Conservation (phyloP, 2,329 filamentous ascomycete species). For the Neonectria ditissima region DNA sequence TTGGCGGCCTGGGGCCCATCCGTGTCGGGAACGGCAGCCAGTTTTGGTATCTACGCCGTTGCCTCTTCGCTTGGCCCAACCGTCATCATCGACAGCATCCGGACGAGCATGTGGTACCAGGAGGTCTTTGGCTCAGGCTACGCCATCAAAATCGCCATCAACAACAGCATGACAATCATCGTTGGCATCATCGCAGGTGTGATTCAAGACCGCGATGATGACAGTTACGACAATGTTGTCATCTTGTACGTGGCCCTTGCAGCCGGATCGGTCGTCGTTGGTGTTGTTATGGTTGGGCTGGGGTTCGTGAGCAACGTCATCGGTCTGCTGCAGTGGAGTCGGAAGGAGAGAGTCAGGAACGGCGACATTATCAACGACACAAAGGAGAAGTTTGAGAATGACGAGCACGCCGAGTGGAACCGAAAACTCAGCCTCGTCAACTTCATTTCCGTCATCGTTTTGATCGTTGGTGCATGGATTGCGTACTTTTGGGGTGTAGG, state of each 20-base stretch:
- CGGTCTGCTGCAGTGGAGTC: slow-evolving; percentile 67
- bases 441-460: slow-evolving; percentile 56
- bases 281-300: slow-evolving; percentile 52
- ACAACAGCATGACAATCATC: slow-evolving; percentile 73
- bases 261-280: slow-evolving; percentile 60
- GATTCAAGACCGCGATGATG: slow-evolving; percentile 68
- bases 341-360: slow-evolving; percentile 61
- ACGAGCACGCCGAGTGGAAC: slow-evolving; percentile 52
- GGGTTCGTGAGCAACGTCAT: slow-evolving; percentile 57
- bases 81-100: slow-evolving; percentile 69
- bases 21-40: slow-evolving; percentile 64
- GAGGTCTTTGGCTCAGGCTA: slow-evolving; percentile 71
- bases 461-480: slow-evolving; percentile 64
- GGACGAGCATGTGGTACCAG: slow-evolving; percentile 70
- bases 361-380: slow-evolving; percentile 58
- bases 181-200: slow-evolving; percentile 67
- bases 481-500: slow-evolving; percentile 72
- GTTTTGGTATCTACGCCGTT: slow-evolving; percentile 70
- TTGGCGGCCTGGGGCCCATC: slow-evolving; percentile 64
- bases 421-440: slow-evolving; percentile 55
- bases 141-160: slow-evolving; percentile 70
- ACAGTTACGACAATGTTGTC: slow-evolving; percentile 67
- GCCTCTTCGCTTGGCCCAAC: slow-evolving; percentile 67
- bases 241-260: slow-evolving; percentile 68
- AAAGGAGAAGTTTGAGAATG: slow-evolving; percentile 54